A percentile compares a stretch with the other conserved stretches of the same genome.
phyloP scores from a whole-genome alignment of 352 stramenopile species.

The Globisporangium splendens region DNA sequence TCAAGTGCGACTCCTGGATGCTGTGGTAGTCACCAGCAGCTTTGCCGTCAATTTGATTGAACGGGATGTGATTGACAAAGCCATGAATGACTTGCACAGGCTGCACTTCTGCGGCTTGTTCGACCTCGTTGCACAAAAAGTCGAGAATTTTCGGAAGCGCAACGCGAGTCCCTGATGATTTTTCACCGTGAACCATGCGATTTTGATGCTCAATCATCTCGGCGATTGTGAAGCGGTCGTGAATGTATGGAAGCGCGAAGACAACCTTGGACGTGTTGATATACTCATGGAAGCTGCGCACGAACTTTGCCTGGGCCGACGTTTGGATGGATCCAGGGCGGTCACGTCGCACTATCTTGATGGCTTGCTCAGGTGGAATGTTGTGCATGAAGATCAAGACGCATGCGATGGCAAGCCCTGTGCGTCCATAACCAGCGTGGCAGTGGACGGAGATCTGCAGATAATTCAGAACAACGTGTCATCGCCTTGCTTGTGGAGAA shows the following conservation, averaged over 20 bases:
- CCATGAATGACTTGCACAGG: constrained; percentile 13
- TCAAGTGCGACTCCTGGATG: constrained; percentile 21
- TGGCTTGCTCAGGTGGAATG: constrained; percentile 59
- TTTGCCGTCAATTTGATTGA: constrained; percentile 11
- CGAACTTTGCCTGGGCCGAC: constrained; percentile 64
- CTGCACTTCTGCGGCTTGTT: constrained; percentile 22
- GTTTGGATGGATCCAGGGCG: constrained; percentile 79
- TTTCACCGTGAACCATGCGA: constrained; percentile 47
- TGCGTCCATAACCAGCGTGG: constrained; percentile 86
- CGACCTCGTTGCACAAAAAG: constrained; percentile 54
- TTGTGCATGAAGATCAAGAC: constrained; percentile 83
- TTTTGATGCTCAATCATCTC: constrained; percentile 74
- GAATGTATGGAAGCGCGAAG: constrained; percentile 68
- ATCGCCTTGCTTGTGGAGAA: not conserved
- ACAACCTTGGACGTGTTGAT: constrained; percentile 64
- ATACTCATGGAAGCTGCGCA: constrained; percentile 72
- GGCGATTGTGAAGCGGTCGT: constrained; percentile 64
- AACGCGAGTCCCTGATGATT: constrained; percentile 14
- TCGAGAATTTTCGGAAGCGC: constrained; percentile 56
- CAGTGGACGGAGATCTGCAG: constrained; percentile 83
- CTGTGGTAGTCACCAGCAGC: constrained; percentile 2
- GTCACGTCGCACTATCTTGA: constrained; percentile 70
- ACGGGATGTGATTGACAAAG: constrained; percentile 18
- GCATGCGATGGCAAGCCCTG: constrained; percentile 85
- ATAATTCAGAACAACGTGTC: not conserved